Conservation (phyloP, 805 yeast genomes). For the Wickerhamomyces bisporus region DNA sequence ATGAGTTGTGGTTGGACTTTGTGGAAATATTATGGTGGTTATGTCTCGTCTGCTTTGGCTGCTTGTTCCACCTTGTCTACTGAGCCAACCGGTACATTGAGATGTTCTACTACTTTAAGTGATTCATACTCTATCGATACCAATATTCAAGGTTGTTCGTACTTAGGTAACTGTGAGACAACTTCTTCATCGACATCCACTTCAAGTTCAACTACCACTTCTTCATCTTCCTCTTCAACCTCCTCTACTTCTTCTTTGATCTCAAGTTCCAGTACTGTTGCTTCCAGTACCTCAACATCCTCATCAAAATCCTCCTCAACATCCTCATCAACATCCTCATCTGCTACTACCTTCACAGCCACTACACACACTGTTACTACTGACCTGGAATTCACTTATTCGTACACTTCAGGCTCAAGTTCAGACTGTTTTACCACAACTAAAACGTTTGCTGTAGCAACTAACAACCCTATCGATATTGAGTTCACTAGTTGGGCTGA, state of each 20-base stretch:
- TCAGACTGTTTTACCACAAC: neutral
- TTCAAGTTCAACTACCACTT: neutral
- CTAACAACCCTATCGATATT: neutral
- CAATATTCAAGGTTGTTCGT: conserved; percentile 5
- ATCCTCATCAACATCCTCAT: neutral
- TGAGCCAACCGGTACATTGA: conserved; percentile 28
- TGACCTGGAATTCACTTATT: neutral
- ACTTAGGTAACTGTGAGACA: conserved; percentile 4
- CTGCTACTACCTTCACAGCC: neutral
- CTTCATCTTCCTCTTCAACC: neutral
- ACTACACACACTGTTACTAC: neutral
- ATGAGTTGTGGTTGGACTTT: conserved; percentile 33
- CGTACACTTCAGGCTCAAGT: neutral
- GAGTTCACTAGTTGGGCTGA: neutral
- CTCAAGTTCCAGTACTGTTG: neutral
- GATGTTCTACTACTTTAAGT: conserved; percentile 19
- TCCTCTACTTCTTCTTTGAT: neutral
- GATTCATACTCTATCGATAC: conserved; percentile 5
- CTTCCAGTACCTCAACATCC: too few relatives aligned
- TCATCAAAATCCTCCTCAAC: neutral
- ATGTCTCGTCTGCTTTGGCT: conserved; percentile 21
- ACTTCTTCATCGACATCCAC: neutral
- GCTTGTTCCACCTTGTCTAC: conserved; percentile 22
- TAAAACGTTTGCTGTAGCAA: neutral
- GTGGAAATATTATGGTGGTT: conserved; percentile 27